Evolutionary conservation across 1,284 basidiomycete species (phyloP), one percentile per base, ranked within the genome.

Genomic region (Entoloma clypeatum): DNA sequence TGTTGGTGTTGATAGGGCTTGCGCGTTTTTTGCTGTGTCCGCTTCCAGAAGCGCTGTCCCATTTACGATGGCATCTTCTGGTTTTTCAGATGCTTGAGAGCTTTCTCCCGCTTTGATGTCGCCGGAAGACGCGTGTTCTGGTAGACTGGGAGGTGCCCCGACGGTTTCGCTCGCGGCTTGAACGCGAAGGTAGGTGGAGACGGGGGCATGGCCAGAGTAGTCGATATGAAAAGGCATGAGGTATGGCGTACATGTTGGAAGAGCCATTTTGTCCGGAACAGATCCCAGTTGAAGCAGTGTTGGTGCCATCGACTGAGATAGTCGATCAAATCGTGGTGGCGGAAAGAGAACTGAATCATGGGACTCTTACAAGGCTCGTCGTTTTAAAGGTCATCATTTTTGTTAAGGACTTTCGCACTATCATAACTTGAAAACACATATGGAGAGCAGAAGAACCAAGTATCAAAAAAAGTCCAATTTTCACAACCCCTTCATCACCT

Each of bases 141-240:
- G 21, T 14, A 36, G 28, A 39, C 28, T 22, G 10, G 23, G 28
- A 13, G 67, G 58, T 7, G 60, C 60, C 13, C 58, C 62, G 24
- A 64, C 58, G 9, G 59, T 59, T 17, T 65, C 56, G 4, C 65
- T 59, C 0, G 67, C 68, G 7, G 74, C 64, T 50, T 69, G 69
- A 35, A 77, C 65, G 31, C 69, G 72, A 58, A 91, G 80, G 60
- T 81, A 91, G 4, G 81, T 82, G 4, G 79, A 79, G 13, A 90
- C 67, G 2, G 79, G 78, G 0, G 86, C 86, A 11, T 72, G 72
- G 0, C 88, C 89, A 5, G 74, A 69, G 60, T 88, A 77, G 3
- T 71, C 63, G 43, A 91, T 79, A 50, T 83, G 77, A 51, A 91
- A 90, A 2, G 88, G 88, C 81, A 92, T 85, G 30, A 92, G 72